These are phyloP conservation scores for Xerocomellus chrysenteron DNA, from an alignment of 768 basidiomycete species.

Conservation along the genomic window DNA sequence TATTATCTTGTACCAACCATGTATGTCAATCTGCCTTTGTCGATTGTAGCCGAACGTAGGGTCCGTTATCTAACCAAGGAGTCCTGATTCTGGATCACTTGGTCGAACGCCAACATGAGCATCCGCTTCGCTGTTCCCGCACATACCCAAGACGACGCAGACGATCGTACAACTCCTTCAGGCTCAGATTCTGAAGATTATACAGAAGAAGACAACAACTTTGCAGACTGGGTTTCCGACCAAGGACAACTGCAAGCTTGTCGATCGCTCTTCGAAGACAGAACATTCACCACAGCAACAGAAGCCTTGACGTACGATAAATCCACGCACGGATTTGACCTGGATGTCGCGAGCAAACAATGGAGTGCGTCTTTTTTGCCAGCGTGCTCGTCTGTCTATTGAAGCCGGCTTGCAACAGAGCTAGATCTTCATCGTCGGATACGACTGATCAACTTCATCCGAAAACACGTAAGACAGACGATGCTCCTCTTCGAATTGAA, in stretches of 20 bases:
- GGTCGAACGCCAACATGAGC: constrained; percentile 22
- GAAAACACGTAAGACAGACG: constrained; percentile 55
- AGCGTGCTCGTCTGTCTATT: not conserved
- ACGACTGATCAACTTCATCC: constrained; percentile 83
- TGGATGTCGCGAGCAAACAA: constrained; percentile 48
- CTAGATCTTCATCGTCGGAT: constrained; percentile 80
- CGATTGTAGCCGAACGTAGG: not conserved
- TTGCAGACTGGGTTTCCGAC: constrained; percentile 82
- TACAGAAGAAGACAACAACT: constrained; percentile 55
- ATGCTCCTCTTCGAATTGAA: not conserved
- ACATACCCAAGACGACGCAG: constrained; percentile 8
- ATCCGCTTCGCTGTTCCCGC: constrained; percentile 27
- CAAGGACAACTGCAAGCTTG: constrained; percentile 53
- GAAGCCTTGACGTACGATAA: constrained; percentile 66
- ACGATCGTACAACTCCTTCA: constrained; percentile 16
- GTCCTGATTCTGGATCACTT: not conserved
- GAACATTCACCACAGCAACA: constrained; percentile 53
- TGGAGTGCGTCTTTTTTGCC: constrained; percentile 48
- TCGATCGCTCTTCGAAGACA: constrained; percentile 74
- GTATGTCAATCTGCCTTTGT: not conserved
- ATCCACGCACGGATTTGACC: constrained; percentile 57
- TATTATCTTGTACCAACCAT: not conserved
- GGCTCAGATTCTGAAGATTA: constrained; percentile 25
- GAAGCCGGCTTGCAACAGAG: constrained; percentile 36
- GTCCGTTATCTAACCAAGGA: not conserved